Evolutionary conservation across 768 basidiomycete species (phyloP).

Genomic region (Mycena vulgaris): DNA sequence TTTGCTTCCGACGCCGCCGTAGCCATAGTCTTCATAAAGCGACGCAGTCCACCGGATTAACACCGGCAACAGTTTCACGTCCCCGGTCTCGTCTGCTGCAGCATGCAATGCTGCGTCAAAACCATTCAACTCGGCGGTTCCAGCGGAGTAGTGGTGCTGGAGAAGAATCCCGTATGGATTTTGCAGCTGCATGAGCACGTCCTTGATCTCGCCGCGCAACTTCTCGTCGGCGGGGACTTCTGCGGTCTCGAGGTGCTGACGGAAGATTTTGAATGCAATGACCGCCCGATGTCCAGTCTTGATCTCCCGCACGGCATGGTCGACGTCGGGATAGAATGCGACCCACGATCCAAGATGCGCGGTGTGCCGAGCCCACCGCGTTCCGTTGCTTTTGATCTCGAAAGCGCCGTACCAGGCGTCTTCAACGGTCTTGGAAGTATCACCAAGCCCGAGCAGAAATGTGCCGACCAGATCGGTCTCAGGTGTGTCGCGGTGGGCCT

Average conservation of each 20-base stretch:
- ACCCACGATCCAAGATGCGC: slow-evolving; percentile 39
- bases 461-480: slow-evolving; percentile 48
- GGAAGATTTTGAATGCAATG: slow-evolving; percentile 51
- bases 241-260: slow-evolving; percentile 17
- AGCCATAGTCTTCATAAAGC: too few relatives aligned
- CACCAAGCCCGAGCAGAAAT: slow-evolving; percentile 50
- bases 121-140: slow-evolving; percentile 42
- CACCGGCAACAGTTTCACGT: slow-evolving; percentile 35
- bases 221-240: slow-evolving; percentile 14
- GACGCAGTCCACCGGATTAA: slow-evolving; percentile 37
- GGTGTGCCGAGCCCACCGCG: not conserved
- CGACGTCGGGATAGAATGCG: slow-evolving; percentile 51
- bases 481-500: slow-evolving; percentile 47
- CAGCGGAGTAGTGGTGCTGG: slow-evolving; percentile 45
- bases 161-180: slow-evolving; percentile 45
- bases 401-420: slow-evolving; percentile 23
- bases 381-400: not conserved
- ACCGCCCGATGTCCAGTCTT: slow-evolving; percentile 43
- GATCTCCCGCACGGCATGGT: slow-evolving; percentile 40
- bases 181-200: slow-evolving; percentile 25
- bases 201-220: slow-evolving; percentile 14
- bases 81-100: slow-evolving; percentile 22
- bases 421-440: slow-evolving; percentile 25
- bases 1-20: too few relatives aligned
- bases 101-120: slow-evolving; percentile 41